Percentiles rank a stretch among this genome's conserved stretches.
These are phyloP conservation scores for Pseudogymnoascus sp. DNA, from an alignment of 2,329 filamentous ascomycete genomes.

Conservation along the genomic window DNA sequence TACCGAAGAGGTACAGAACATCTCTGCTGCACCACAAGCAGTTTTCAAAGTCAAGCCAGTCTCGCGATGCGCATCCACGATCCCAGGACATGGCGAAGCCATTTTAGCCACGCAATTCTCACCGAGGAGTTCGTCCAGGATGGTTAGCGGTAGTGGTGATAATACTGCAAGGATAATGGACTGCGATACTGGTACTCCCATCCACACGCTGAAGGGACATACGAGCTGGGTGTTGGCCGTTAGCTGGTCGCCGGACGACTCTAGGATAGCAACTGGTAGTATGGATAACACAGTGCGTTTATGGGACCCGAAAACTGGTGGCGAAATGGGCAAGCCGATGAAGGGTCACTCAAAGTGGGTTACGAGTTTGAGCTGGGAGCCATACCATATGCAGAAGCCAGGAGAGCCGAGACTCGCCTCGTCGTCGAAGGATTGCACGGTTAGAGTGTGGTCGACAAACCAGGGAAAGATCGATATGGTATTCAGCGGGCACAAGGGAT, in stretches of 20 bases:
- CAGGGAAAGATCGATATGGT: constrained; percentile 73
- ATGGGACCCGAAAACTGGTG: constrained; percentile 80
- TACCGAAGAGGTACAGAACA: constrained; percentile 34
- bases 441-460: constrained; percentile 79
- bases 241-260: constrained; percentile 78
- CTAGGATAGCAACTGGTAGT: constrained; percentile 76
- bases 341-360: constrained; percentile 89
- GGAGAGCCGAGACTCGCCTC: constrained; percentile 77
- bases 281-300: constrained; percentile 90
- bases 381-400: constrained; percentile 72
- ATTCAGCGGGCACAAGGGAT: constrained; percentile 80
- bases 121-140: constrained; percentile 64
- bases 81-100: constrained; percentile 85
- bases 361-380: constrained; percentile 84
- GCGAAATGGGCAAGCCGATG: constrained; percentile 59
- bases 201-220: constrained; percentile 80
- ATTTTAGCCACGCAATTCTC: constrained; percentile 85
- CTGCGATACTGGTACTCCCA: constrained; percentile 84
- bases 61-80: constrained; percentile 79
- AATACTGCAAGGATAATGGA: constrained; percentile 91
- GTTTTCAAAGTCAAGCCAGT: constrained; percentile 91
- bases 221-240: constrained; percentile 85
- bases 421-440: constrained; percentile 81
- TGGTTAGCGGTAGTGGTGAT: constrained; percentile 88
- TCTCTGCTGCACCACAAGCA: constrained; percentile 71